Evolutionary conservation across 2,329 filamentous ascomycete species (phyloP).

Genomic region (Penicillium sumatraense): DNA sequence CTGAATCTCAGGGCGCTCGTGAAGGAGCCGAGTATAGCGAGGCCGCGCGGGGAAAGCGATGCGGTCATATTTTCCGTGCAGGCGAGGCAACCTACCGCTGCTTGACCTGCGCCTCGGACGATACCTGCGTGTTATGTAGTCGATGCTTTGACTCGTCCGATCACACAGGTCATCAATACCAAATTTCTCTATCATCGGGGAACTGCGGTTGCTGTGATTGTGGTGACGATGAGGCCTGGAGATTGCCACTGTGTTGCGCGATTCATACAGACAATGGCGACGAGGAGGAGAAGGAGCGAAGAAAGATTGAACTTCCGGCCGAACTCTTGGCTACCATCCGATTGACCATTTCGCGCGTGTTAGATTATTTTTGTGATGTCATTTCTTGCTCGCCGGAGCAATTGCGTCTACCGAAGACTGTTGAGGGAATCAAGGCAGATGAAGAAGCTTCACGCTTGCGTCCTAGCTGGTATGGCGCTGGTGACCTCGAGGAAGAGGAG

Average conservation of each 20-base stretch:
- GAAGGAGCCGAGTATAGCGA: constrained; percentile 95
- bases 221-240: constrained; percentile 94
- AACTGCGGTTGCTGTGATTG: constrained; percentile 98
- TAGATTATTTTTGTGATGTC: constrained; percentile 97
- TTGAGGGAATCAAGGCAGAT: constrained; percentile 78
- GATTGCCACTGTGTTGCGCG: constrained; percentile 78
- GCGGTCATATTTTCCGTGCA: constrained; percentile 94
- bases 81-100: constrained; percentile 95
- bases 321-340: constrained; percentile 78
- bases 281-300: constrained; percentile 55
- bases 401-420: constrained; percentile 81
- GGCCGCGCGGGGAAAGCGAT: constrained; percentile 87
- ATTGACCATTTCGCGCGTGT: constrained; percentile 80
- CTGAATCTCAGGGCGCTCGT: constrained; percentile 86
- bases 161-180: constrained; percentile 89
- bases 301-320: constrained; percentile 71
- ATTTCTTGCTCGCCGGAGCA: constrained; percentile 98
- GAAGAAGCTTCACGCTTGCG: constrained; percentile 78
- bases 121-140: constrained; percentile 93
- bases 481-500: constrained; percentile 64
- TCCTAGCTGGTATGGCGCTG: constrained; percentile 71
- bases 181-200: constrained; percentile 82
- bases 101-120: constrained; percentile 90
- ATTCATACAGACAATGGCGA: constrained; percentile 75
- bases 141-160: constrained; percentile 95